Percentiles rank a stretch among this genome's conserved stretches.
Evolutionary conservation across 768 basidiomycete genomes (phyloP).

Genomic region (Lentinula boryana): DNA sequence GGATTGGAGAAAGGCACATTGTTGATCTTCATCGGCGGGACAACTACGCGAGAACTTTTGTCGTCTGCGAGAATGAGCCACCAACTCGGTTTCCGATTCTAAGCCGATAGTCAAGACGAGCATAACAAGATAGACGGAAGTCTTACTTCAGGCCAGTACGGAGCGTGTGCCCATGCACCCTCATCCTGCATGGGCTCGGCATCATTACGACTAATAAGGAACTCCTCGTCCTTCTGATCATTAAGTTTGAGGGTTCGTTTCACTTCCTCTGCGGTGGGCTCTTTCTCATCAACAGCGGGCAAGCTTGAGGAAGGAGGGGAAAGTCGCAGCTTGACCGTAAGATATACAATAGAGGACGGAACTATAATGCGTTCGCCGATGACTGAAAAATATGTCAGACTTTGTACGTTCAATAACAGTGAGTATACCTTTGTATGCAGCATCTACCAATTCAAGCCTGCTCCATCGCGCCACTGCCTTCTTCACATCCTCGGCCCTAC

Average conservation of each 20-base stretch:
- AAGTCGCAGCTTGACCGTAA: constrained; percentile 79
- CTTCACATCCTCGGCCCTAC: constrained; percentile 44
- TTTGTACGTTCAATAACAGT: not conserved
- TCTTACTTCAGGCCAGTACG: constrained; percentile 84
- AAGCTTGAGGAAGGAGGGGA: constrained; percentile 40
- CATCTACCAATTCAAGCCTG: constrained; percentile 71
- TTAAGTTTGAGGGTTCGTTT: constrained; percentile 40
- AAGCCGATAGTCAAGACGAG: constrained; percentile 1
- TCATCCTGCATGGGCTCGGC: constrained; percentile 49
- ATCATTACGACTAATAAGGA: constrained; percentile 57
- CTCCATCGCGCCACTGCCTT: constrained; percentile 70
- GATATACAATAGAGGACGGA: constrained; percentile 82
- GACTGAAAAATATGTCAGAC: constrained; percentile 38
- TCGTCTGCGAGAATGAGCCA: constrained; percentile 89
- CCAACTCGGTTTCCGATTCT: constrained; percentile 90
- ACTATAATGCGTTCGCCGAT: constrained; percentile 87
- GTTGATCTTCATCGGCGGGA: constrained; percentile 76
- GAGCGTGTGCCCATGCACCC: constrained; percentile 77
- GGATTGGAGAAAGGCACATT: constrained; percentile 67
- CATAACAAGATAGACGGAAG: not conserved
- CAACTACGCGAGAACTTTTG: constrained; percentile 77
- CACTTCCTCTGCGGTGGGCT: constrained; percentile 40
- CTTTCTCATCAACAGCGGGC: constrained; percentile 24
- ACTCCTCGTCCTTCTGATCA: constrained; percentile 63
- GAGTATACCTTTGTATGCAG: constrained; percentile 74